phyloP scores from a whole-genome alignment of 75 land plant species.

The Adiantum capillusveneris region DNA sequence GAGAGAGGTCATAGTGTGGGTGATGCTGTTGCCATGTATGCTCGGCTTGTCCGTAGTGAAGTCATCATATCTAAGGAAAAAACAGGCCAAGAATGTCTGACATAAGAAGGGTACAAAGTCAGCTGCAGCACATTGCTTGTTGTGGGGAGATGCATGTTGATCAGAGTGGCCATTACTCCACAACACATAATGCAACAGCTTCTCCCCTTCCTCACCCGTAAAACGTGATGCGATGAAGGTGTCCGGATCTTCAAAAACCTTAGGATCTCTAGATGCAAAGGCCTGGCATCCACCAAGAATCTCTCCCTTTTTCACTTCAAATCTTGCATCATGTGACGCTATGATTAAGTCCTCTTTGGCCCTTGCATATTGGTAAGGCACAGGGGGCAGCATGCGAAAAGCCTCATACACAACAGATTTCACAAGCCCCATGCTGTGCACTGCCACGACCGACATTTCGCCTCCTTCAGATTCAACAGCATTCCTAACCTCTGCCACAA shows the following conservation, averaged over 20 bases:
- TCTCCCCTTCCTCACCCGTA: constrained; percentile 47
- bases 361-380: constrained; percentile 31
- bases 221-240: constrained; percentile 34
- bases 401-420: constrained; percentile 37
- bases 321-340: too few relatives aligned
- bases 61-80: constrained; percentile 47
- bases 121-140: constrained; percentile 75
- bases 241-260: constrained; percentile 23
- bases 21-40: not conserved
- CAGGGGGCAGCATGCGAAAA: constrained; percentile 33
- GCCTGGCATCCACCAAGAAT: constrained; percentile 47
- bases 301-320: constrained; percentile 39
- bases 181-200: constrained; percentile 39
- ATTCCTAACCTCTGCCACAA: constrained; percentile 41
- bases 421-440: constrained; percentile 32
- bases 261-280: constrained; percentile 29
- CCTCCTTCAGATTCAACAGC: constrained; percentile 16
- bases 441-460: constrained; percentile 6
- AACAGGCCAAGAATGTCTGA: constrained; percentile 32
- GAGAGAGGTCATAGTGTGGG: not conserved
- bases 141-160: constrained; percentile 23
- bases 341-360: too few relatives aligned
- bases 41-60: constrained; percentile 8
- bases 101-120: constrained; percentile 40
- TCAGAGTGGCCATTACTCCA: constrained; percentile 74